phyloP scores from a whole-genome alignment of 2,329 filamentous ascomycete genomes.

The Aspergillus fumigatiaffinis region DNA sequence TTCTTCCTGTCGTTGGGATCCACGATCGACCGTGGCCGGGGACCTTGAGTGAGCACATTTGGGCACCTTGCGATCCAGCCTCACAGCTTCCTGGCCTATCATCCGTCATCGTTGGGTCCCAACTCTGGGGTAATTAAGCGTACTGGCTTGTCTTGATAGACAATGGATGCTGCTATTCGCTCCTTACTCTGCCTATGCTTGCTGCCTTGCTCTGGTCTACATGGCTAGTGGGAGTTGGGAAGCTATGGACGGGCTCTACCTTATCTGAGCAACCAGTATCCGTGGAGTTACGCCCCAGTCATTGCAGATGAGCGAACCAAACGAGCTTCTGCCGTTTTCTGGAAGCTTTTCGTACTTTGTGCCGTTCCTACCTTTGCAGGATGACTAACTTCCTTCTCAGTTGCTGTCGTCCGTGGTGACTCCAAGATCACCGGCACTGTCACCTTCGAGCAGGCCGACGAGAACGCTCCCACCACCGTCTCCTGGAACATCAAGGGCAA shows the following conservation, averaged over 20 bases:
- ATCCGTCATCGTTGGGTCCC: constrained; percentile 12
- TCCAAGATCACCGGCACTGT: constrained; percentile 91
- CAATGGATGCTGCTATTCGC: neutral
- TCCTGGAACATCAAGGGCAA: constrained; percentile 89
- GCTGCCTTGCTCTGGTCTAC: neutral
- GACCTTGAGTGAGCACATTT: constrained; percentile 41
- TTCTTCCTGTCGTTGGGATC: constrained; percentile 13
- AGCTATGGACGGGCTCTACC: neutral
- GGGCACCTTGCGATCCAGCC: constrained; percentile 36
- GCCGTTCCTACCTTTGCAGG: neutral
- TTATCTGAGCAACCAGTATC: neutral
- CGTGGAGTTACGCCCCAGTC: neutral
- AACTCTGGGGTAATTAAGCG: constrained; percentile 6
- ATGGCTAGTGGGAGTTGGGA: neutral
- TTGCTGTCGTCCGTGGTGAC: constrained; percentile 96
- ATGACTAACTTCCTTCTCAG: constrained; percentile 45
- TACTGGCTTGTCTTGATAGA: constrained; percentile 5
- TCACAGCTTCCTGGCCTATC: constrained; percentile 25
- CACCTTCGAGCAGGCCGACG: constrained; percentile 86
- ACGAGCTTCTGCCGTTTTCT: constrained; percentile 2
- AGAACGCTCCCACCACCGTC: constrained; percentile 78
- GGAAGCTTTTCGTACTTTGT: constrained; percentile 3
- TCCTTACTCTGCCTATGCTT: neutral
- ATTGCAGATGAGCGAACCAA: neutral
- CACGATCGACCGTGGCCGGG: constrained; percentile 28